Conservation (phyloP, 1,284 basidiomycete genomes). For the Ceratobasidium sp. region DNA sequence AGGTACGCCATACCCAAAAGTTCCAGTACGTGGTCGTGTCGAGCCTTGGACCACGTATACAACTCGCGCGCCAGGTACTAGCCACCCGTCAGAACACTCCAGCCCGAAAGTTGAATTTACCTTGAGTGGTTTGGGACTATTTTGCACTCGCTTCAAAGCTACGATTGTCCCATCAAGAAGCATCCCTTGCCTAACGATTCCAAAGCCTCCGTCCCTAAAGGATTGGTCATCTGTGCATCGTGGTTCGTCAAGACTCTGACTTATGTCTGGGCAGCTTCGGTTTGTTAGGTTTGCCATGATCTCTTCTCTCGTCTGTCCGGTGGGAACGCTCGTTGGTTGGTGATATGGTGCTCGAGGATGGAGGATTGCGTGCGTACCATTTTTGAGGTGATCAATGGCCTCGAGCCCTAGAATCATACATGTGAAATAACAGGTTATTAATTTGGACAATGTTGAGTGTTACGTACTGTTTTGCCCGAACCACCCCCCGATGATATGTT, state of each 20-base stretch:
- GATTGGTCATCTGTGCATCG: background rate
- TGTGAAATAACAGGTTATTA: no score
- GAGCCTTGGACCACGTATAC: constrained; percentile 7
- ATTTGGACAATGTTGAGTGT: no score
- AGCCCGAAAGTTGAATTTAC: background rate
- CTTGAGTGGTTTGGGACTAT: background rate
- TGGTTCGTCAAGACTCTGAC: background rate
- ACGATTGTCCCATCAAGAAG: background rate
- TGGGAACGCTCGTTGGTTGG: background rate
- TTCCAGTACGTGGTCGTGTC: background rate
- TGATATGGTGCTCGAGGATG: background rate
- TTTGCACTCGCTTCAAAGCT: background rate
- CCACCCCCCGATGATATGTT: no score
- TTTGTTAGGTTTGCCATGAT: background rate
- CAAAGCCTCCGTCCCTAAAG: background rate
- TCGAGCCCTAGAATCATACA: no score
- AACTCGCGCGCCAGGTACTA: background rate
- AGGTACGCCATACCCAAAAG: background rate
- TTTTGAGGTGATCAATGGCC: background rate
- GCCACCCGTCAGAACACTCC: background rate
- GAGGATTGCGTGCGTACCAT: background rate
- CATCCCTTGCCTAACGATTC: background rate
- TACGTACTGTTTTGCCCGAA: no score
- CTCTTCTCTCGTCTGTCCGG: background rate
- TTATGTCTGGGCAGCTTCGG: background rate